A percentile compares a stretch with the other conserved stretches of the same genome.
Evolutionary conservation across 345 rosid species (phyloP).

Genomic region (Populus pruinosa): DNA sequence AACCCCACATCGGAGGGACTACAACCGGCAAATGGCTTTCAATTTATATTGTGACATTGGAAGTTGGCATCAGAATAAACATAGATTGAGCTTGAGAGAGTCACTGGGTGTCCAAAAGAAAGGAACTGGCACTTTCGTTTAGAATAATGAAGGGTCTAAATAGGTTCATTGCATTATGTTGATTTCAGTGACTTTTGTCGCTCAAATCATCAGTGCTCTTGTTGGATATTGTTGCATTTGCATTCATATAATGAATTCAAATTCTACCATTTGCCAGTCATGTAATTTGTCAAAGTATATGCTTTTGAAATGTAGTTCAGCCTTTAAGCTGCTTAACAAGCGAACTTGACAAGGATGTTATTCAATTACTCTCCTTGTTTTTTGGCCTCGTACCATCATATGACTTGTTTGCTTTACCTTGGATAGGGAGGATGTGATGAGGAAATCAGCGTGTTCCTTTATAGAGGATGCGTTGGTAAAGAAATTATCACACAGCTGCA

Average conservation of each 20-base stretch:
- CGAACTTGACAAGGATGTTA: background rate
- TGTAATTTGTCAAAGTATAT: background rate
- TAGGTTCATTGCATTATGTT: background rate
- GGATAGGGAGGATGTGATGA: constrained; percentile 92
- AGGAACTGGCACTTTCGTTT: background rate
- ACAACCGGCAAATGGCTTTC: too few species aligned
- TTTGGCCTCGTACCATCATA: background rate
- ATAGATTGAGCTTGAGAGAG: background rate
- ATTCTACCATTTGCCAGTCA: background rate
- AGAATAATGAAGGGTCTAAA: background rate
- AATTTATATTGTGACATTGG: background rate
- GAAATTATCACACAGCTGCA: constrained; percentile 57
- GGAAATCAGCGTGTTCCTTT: constrained; percentile 71
- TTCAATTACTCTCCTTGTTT: too few species aligned
- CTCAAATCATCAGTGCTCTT: background rate
- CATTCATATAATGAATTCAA: background rate
- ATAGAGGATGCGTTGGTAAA: constrained; percentile 53
- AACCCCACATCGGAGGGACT: too few species aligned
- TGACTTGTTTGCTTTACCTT: constrained; percentile 8
- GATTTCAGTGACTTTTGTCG: background rate
- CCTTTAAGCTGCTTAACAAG: background rate
- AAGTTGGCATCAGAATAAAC: background rate
- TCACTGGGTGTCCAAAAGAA: background rate
- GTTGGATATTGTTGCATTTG: background rate
- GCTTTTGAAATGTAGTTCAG: background rate